A percentile compares a stretch with the other conserved stretches of the same genome.
phyloP scores from a whole-genome alignment of 768 basidiomycete species.

The Kwoniella dejecticola region DNA sequence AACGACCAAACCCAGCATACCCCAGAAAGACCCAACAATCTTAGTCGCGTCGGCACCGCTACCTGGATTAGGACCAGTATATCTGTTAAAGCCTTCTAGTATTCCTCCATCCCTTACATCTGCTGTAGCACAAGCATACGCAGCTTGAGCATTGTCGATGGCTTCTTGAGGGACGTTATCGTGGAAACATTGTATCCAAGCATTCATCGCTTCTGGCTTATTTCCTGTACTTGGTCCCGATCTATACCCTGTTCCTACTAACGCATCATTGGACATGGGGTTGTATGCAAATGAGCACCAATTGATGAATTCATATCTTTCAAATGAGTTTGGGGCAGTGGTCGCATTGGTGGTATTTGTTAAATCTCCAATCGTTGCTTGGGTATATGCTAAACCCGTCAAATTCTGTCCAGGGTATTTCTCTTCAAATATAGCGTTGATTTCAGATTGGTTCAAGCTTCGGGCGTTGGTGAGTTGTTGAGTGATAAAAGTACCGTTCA shows the following conservation, averaged over 20 bases:
- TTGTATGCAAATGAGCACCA: slow-evolving; percentile 5
- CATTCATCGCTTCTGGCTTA: slow-evolving; percentile 15
- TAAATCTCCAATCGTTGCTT: too few relatives aligned
- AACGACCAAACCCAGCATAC: not conserved
- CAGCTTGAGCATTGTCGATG: slow-evolving; percentile 10
- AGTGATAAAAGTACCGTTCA: slow-evolving; percentile 14
- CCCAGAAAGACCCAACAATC: not conserved
- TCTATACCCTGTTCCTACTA: not conserved
- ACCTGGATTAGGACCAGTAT: not conserved
- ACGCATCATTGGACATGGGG: not conserved
- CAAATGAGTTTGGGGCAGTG: too few relatives aligned
- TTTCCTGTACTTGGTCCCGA: not conserved
- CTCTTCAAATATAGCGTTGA: not conserved
- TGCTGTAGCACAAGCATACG: slow-evolving; percentile 14
- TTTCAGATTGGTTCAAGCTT: not conserved
- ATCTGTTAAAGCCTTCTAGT: slow-evolving; percentile 12
- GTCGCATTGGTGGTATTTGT: too few relatives aligned
- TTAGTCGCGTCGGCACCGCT: not conserved
- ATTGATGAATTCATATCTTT: not conserved
- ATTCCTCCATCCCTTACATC: slow-evolving; percentile 12
- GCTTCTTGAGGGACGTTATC: slow-evolving; percentile 16
- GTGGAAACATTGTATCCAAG: slow-evolving; percentile 24
- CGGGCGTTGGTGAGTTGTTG: not conserved
- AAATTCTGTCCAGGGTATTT: slow-evolving; percentile 7
- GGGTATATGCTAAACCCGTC: too few relatives aligned